Conservation (phyloP, 345 rosid species). For the Clarkia xantiana region DNA sequence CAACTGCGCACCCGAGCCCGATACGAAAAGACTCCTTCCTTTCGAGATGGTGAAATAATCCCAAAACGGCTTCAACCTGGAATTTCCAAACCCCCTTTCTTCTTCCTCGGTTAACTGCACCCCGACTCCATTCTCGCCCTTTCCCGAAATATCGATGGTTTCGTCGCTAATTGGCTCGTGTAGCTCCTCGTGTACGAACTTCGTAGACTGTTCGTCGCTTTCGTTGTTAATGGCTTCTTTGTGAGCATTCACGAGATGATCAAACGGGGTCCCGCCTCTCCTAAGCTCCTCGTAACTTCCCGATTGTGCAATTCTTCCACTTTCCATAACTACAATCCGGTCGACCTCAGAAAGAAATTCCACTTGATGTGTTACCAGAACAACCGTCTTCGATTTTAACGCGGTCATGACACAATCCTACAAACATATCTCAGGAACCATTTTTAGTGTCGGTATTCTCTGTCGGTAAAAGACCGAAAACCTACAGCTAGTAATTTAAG, state of each 20-base stretch:
- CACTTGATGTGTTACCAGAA: slow-evolving; percentile 78
- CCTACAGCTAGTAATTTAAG: too few species aligned
- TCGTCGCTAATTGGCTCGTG: slow-evolving; percentile 7
- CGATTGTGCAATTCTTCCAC: slow-evolving; percentile 38
- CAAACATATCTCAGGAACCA: slow-evolving; percentile 8
- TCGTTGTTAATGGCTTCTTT: slow-evolving; percentile 36
- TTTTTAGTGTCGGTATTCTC: too few species aligned
- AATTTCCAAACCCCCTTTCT: slow-evolving; percentile 45
- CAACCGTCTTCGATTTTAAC: slow-evolving; percentile 40
- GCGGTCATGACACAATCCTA: slow-evolving; percentile 67
- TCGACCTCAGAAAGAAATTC: slow-evolving; percentile 64
- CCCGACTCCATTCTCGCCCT: slow-evolving; percentile 21
- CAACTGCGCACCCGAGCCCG: slow-evolving; percentile 18
- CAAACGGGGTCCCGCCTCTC: slow-evolving; percentile 41
- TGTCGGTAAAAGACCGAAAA: too few species aligned
- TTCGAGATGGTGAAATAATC: slow-evolving; percentile 44
- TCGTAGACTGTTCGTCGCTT: slow-evolving; percentile 8
- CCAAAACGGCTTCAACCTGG: slow-evolving; percentile 45
- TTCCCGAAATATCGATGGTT: slow-evolving; percentile 16
- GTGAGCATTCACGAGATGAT: slow-evolving; percentile 66
- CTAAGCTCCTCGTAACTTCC: slow-evolving; percentile 53
- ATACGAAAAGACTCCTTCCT: slow-evolving; percentile 23
- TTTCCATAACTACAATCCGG: slow-evolving; percentile 53
- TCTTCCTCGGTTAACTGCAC: slow-evolving; percentile 56
- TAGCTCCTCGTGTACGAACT: neutral